Percentiles rank a stretch among this genome's conserved stretches.
These are phyloP conservation scores for Graphilbum ipis-grandicollis DNA, from an alignment of 2,329 filamentous ascomycete species.

Conservation along the genomic window DNA sequence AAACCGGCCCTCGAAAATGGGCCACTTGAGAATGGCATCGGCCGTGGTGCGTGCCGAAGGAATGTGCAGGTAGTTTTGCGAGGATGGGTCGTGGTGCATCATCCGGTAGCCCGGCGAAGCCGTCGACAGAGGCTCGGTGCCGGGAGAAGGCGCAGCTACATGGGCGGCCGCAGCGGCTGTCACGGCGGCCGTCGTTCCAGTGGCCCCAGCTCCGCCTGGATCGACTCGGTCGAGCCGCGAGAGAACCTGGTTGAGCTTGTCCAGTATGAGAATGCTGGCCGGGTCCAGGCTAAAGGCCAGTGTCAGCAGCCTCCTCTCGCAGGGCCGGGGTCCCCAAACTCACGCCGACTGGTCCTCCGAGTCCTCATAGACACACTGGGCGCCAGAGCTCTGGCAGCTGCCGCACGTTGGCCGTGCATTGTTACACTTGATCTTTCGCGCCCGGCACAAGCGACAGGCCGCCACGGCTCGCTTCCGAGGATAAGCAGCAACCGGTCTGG, in stretches of 20 bases:
- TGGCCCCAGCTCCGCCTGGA: too few species aligned
- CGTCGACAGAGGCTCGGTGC: too few species aligned
- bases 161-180: not conserved
- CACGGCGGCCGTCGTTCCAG: not conserved
- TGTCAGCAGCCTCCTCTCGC: too few species aligned
- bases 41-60: not conserved
- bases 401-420: constrained; percentile 1
- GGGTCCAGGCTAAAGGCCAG: not conserved
- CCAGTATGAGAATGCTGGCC: not conserved
- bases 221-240: not conserved
- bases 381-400: not conserved
- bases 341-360: not conserved
- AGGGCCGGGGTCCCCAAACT: too few species aligned
- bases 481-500: not conserved
- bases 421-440: constrained; percentile 3
- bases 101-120: too few species aligned
- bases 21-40: not conserved
- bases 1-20: not conserved
- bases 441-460: not conserved
- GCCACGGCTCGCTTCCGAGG: not conserved
- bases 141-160: not conserved
- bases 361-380: not conserved
- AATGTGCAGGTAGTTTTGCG: not conserved
- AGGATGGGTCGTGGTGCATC: too few species aligned
- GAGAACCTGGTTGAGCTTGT: not conserved